Evolutionary conservation across 192 early-diverging fungal species (phyloP), one percentile per base, ranked within the genome.

Genomic region (Backusella psychrophila): DNA sequence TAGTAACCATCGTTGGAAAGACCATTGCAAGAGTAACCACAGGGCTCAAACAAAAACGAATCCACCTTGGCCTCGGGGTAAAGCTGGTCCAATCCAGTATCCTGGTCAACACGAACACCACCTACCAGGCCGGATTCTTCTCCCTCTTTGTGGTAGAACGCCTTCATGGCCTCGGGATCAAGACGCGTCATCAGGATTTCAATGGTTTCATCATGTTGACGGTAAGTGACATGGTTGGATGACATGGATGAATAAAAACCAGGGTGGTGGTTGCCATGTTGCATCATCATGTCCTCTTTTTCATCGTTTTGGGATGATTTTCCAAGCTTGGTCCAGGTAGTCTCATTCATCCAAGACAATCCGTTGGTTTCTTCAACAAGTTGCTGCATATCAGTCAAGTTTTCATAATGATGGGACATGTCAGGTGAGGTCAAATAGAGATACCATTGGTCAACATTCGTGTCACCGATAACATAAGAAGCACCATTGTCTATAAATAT

Each of bases 121-220:
- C 97, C 77, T 96, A 98, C 31, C 96, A 98, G 90, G 35, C 91
- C 90, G 35, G 86, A 78, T 56, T 82, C 77, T 75, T 92, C 90
- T 70, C 93, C 87, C 7, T 82, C 83, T 44, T 85, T 81, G 72
- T 89, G 75, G 71, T 92, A 95, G 80, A 97, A 97, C 11, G 83
- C 59, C 69, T 88, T 89, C 91, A 96, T 94, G 31, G 90, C 88
- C 65, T 88, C 85, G 14, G 91, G 91, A 77, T 96, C 91, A 72
- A 99, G 81, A n/a, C 94, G 91, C 21, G 95, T 96, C 97, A 99
- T 99, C 79, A 99, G 75, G 77, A 99, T 95, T 85, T 99, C 97
- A 21, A 99, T 88, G 0, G 97, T 99, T 75, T 94, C 90, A 82
- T 99, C 97, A 53, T 75, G 68, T 3, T 67, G 34, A 70, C 44